Percentiles rank a stretch among this genome's conserved stretches.
These are phyloP conservation scores for Dentipellis fragilis DNA, from an alignment of 768 basidiomycete species.

Conservation along the genomic window DNA sequence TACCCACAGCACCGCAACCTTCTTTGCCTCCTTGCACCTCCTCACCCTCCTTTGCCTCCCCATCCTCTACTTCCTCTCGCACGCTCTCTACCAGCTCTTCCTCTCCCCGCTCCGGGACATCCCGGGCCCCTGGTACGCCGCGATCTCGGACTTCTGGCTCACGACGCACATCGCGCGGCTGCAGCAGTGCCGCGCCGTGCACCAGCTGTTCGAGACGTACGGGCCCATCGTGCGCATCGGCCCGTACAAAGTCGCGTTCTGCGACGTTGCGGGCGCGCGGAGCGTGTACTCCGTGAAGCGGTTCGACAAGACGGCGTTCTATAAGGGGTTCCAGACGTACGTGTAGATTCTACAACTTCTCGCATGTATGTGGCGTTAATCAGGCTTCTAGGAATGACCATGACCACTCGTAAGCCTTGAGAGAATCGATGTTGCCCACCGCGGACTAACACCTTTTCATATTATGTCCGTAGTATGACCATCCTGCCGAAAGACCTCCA, in stretches of 20 bases:
- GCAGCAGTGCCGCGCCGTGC: constrained; percentile 57
- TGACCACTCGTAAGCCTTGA: constrained; percentile 56
- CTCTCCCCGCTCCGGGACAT: constrained; percentile 61
- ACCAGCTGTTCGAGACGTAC: constrained; percentile 54
- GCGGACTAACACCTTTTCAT: constrained; percentile 12
- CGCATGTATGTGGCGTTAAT: not conserved
- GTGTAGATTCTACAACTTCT: constrained; percentile 23
- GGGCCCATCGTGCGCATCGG: constrained; percentile 69
- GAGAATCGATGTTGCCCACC: constrained; percentile 21
- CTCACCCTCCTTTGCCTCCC: too few species aligned
- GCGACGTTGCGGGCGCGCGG: constrained; percentile 57
- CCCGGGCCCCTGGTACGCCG: constrained; percentile 72
- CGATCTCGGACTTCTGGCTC: constrained; percentile 60
- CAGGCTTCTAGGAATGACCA: constrained; percentile 43
- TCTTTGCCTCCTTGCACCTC: too few species aligned
- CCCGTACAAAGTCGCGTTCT: constrained; percentile 72
- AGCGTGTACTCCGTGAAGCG: constrained; percentile 48
- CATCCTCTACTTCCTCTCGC: constrained; percentile 8
- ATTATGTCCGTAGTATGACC: constrained; percentile 49
- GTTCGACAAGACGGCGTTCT: constrained; percentile 74
- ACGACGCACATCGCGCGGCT: constrained; percentile 56
- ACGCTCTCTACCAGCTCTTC: constrained; percentile 32
- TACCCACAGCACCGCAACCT: too few species aligned
- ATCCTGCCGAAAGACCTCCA: constrained; percentile 66
- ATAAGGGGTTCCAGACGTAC: constrained; percentile 74